phyloP scores from a whole-genome alignment of 371 early-diverging fungal species.

The Batkoa obscura region DNA sequence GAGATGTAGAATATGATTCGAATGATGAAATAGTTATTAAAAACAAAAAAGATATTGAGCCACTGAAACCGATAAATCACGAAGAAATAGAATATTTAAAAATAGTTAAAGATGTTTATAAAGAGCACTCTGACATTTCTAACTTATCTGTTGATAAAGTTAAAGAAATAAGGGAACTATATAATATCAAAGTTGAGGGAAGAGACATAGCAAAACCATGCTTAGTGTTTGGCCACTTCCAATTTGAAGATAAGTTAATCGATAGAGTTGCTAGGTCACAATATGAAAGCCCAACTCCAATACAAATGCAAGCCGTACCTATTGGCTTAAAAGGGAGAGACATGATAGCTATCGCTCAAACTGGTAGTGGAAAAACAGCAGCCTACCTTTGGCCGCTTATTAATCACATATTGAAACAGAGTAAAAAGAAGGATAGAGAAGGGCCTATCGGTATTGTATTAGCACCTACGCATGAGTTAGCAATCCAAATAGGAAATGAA shows the following conservation, averaged over 20 bases:
- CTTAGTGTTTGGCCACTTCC: constrained; percentile 53
- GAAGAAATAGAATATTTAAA: not conserved
- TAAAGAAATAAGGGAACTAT: constrained; percentile 34
- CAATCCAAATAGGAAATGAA: constrained; percentile 10
- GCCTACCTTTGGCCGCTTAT: not conserved
- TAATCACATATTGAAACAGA: not conserved
- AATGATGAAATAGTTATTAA: not conserved
- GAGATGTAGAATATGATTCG: not conserved
- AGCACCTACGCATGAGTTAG: not conserved
- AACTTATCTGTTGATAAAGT: constrained; percentile 12
- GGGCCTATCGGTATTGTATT: not conserved
- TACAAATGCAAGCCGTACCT: constrained; percentile 77
- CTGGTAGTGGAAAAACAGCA: constrained; percentile 4
- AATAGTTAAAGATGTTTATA: not conserved
- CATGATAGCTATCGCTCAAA: not conserved
- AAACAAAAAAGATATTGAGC: not conserved
- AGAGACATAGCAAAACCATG: constrained; percentile 46
- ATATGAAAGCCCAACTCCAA: constrained; percentile 59
- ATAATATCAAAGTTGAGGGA: constrained; percentile 40
- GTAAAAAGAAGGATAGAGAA: not conserved
- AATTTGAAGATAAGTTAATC: constrained; percentile 50
- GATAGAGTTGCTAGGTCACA: constrained; percentile 40
- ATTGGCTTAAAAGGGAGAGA: constrained; percentile 14
- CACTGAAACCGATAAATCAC: not conserved
- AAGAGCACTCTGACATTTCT: constrained; percentile 13